Conservation (phyloP, 495 filamentous ascomycete genomes). For the Penicillium goetzii region DNA sequence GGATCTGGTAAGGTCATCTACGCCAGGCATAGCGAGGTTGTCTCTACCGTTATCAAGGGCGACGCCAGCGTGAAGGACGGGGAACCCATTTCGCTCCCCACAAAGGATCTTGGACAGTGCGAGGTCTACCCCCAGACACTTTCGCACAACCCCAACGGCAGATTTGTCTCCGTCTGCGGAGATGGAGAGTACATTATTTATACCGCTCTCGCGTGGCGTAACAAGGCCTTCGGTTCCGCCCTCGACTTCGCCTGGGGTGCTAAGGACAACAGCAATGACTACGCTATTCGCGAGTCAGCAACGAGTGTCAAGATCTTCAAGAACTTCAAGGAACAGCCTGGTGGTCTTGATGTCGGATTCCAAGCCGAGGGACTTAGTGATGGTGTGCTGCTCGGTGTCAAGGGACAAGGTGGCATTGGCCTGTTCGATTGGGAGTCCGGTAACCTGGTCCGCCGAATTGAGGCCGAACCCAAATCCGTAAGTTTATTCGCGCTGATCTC, state of each 20-base stretch:
- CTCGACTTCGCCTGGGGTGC: conserved; percentile 97
- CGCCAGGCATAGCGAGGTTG: conserved; percentile 91
- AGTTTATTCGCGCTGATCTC: conserved; percentile 29
- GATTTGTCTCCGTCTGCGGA: conserved; percentile 95
- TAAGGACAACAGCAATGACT: conserved; percentile 98
- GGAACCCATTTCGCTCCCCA: conserved; percentile 78
- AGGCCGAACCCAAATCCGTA: conserved; percentile 85
- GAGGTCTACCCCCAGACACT: conserved; percentile 97
- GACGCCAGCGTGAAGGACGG: conserved; percentile 87
- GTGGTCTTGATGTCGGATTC: conserved; percentile 92
- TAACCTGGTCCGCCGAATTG: conserved; percentile 86
- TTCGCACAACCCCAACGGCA: conserved; percentile 93
- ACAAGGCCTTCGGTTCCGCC: conserved; percentile 94
- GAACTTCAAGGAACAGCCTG: conserved; percentile 93
- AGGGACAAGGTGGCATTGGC: conserved; percentile 90
- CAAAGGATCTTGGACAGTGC: conserved; percentile 92
- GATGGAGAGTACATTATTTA: conserved; percentile 99
- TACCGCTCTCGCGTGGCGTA: conserved; percentile 94
- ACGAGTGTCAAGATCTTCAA: conserved; percentile 96
- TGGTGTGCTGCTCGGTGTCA: conserved; percentile 91
- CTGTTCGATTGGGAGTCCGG: conserved; percentile 97
- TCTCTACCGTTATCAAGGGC: conserved; percentile 93
- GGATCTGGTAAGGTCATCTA: conserved; percentile 92
- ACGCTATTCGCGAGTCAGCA: conserved; percentile 90
- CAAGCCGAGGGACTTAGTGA: conserved; percentile 90